phyloP scores from a whole-genome alignment of 129 eudicot species.

The Helichrysum umbraculigerum region DNA sequence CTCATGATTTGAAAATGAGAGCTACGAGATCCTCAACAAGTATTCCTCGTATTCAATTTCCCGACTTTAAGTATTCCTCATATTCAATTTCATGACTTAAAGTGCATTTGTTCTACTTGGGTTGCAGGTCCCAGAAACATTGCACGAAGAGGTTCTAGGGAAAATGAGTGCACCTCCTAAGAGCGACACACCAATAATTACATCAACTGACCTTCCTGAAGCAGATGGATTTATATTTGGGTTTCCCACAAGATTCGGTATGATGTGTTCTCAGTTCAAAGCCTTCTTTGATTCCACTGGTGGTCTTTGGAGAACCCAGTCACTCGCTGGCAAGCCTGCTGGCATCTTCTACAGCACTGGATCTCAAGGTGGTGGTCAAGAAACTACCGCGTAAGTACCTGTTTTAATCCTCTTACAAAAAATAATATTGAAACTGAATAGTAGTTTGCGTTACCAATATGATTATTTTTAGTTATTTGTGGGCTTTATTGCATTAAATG shows the following conservation, averaged over 20 bases:
- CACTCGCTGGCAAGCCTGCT: slow-evolving; percentile 87
- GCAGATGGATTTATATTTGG: slow-evolving; percentile 88
- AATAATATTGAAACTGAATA: background rate
- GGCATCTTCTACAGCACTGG: slow-evolving; percentile 84
- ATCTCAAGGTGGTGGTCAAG: slow-evolving; percentile 96
- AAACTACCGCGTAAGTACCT: slow-evolving; percentile 75
- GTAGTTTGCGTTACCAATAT: background rate
- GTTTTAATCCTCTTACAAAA: background rate
- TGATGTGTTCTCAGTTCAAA: slow-evolving; percentile 93
- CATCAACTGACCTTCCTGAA: slow-evolving; percentile 55
- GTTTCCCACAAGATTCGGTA: slow-evolving; percentile 93
- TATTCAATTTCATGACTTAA: background rate
- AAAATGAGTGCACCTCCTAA: slow-evolving; percentile 86
- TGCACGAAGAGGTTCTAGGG: slow-evolving; percentile 64
- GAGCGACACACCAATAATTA: slow-evolving; percentile 66
- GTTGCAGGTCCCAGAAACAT: slow-evolving; percentile 78
- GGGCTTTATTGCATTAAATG: background rate
- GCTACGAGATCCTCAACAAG: background rate
- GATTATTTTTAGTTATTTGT: background rate
- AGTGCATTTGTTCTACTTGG: background rate
- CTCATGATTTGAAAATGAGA: background rate
- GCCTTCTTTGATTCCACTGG: slow-evolving; percentile 85
- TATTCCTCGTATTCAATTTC: background rate
- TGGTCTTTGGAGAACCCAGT: slow-evolving; percentile 74
- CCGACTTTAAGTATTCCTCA: background rate